Evolutionary conservation across 345 rosid genomes (phyloP), one percentile per base, ranked within the genome.

Genomic region (Gossypium turneri): DNA sequence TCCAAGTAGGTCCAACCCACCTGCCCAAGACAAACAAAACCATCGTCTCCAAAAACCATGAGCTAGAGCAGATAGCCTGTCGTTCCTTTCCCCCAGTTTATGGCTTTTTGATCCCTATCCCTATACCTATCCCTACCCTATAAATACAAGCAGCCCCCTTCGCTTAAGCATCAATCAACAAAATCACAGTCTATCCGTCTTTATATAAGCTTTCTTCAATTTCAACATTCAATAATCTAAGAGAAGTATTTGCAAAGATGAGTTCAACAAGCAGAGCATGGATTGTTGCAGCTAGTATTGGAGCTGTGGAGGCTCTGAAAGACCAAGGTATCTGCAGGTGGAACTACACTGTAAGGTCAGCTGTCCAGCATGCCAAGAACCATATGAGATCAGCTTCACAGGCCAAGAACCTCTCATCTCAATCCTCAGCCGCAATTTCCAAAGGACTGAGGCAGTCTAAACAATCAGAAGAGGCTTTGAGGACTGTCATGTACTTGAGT

Each of bases 271-370:
- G 84, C 76, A 90, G 83, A 53, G 82, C 92, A 0, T 92, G 90
- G 88, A 38, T 68, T 0, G 87, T 82, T 7, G 91, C 88, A 2
- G 83, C 79, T 17, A 82, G 84, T 44, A 71, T 90, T 9, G 97
- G 85, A 25, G 87, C 86, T 8, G 89, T 92, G 22, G 94, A 87
- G 80, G 89, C 90, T 5, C 29, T 86, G 20, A 92, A 90, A 53
- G 92, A 88, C 57, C 89, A 86, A 44, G 93, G 93, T 0, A 57
- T 88, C 57, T 85, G 91, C 50, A 78, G 94, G 19, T 87, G 89
- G 90, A 92, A 84, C 75, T 82, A 82, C 79, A 58, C 76, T 15
- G n/a, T 85, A 2, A 84, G 86, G 58, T 85, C 83, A 1, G 11
- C 81, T 16, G 78, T 86, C 47, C 90, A 87, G 12, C 86, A 81